Evolutionary conservation across 108 stramenopile genomes (phyloP), one percentile per base, ranked within the genome.

Genomic region (Fistulifera pelliculosa): DNA sequence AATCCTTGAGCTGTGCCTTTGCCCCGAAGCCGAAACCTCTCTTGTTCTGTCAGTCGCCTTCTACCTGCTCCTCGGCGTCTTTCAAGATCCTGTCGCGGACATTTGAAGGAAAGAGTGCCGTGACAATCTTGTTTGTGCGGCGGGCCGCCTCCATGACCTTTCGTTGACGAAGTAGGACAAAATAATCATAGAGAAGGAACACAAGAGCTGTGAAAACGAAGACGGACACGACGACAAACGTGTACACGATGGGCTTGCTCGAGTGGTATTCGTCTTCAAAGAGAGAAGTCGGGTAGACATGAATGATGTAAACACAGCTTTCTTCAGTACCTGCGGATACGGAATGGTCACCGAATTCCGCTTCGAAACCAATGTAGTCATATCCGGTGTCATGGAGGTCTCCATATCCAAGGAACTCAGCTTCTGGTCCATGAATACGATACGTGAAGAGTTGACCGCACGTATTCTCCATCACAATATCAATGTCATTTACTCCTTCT

Each of bases 61-160:
- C 21, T 5, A 8, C 19, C 16, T 23, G 44, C 16, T 45, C 19
- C 11, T 45, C 44, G 19, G 44, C 44, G 54, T 47, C 35, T 5
- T 68, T 27, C 17, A 61, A 71, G 7, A 80, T 66, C 0, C 79
- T 58, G 12, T 76, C 75, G 16, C 74, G 65, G 47, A 81, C 76
- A 16, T 71, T 61, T 10, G 71, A 50, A 15, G 76, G 80, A 52
- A 81, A 81, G 41, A 81, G 64, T n/a, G 55, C 48, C 40, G 71
- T 58, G n/a, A 65, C 64, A 21, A 65, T 61, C 7, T 57, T 52
- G 16, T 38, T 67, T 23, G 47, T 44, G 18, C 58, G 38, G 17
- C 24, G 21, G 3, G 66, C 66, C 24, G 51, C 43, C 23, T 45
- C 45, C 59, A 60, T 60, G 0, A 56, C 59, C 59, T 67, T 68